phyloP scores from a whole-genome alignment of 768 basidiomycete genomes.

The Peribolospora baueri region DNA sequence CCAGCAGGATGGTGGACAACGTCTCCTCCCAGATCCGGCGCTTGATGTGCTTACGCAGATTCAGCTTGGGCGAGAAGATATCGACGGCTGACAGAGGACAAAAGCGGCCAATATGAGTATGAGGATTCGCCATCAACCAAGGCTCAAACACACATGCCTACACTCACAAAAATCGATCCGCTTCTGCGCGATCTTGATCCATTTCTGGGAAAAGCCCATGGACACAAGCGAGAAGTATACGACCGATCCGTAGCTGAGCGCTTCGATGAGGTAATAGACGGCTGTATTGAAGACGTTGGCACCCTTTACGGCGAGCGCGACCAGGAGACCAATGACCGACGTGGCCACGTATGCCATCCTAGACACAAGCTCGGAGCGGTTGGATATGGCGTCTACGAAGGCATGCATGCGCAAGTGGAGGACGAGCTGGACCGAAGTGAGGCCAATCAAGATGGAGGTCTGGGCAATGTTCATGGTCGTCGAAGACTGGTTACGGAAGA shows the following conservation, averaged over 20 bases:
- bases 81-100: conserved; percentile 33
- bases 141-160: not conserved
- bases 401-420: conserved; percentile 37
- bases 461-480: not conserved
- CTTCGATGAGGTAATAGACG: conserved; percentile 34
- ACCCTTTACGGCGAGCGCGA: conserved; percentile 35
- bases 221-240: conserved; percentile 37
- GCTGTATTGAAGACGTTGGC: conserved; percentile 32
- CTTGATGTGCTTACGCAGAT: conserved; percentile 26
- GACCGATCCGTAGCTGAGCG: conserved; percentile 37
- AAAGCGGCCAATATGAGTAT: not conserved
- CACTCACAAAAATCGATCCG: conserved; percentile 52
- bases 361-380: conserved; percentile 32
- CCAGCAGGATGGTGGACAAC: conserved; percentile 39
- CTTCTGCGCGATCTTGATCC: conserved; percentile 27
- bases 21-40: conserved; percentile 63
- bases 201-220: conserved; percentile 27
- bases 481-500: conserved; percentile 44
- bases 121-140: not conserved
- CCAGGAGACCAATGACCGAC: conserved; percentile 30
- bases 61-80: conserved; percentile 46
- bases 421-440: conserved; percentile 36
- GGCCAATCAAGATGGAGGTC: conserved; percentile 19
- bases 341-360: not conserved
- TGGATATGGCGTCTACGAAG: conserved; percentile 44